A percentile compares a stretch with the other conserved stretches of the same genome.
Conservation (phyloP, 192 early-diverging fungal genomes). For the Ramicandelaber brevisporus region DNA sequence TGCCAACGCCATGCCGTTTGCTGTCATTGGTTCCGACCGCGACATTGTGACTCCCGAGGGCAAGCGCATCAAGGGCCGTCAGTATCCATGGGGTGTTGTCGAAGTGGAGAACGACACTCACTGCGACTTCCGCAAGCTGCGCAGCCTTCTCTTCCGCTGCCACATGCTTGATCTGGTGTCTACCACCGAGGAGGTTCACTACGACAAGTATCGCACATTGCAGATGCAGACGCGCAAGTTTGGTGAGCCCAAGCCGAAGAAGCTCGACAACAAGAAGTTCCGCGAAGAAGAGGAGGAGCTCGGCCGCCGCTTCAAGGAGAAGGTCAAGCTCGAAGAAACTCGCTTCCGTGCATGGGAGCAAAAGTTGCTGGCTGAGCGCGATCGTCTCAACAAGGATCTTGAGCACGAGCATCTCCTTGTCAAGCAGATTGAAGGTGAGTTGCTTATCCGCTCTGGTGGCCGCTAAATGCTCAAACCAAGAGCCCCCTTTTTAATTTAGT, state of each 20-base stretch:
- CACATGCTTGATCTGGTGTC: conserved; percentile 93
- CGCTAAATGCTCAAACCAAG: too few species aligned
- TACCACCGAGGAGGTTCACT: conserved; percentile 85
- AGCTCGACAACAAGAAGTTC: conserved; percentile 76
- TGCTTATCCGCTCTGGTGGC: too few species aligned
- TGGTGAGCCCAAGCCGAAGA: conserved; percentile 58
- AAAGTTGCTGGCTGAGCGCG: conserved; percentile 77
- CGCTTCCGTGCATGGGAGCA: conserved; percentile 98
- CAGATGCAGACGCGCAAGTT: conserved; percentile 80
- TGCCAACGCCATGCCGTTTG: conserved; percentile 80
- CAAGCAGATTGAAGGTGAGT: conserved; percentile 78
- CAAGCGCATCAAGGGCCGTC: conserved; percentile 74
- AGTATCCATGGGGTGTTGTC: conserved; percentile 96
- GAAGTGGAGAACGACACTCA: conserved; percentile 98
- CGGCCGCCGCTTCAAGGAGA: conserved; percentile 90
- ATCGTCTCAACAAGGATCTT: conserved; percentile 95
- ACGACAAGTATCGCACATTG: conserved; percentile 69
- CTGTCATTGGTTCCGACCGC: conserved; percentile 74
- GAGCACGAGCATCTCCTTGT: conserved; percentile 84
- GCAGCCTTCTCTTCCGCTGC: conserved; percentile 84
- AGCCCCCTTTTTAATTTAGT: too few species aligned
- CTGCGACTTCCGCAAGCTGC: conserved; percentile 94
- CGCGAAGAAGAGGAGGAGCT: conserved; percentile 94
- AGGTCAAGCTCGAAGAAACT: conserved; percentile 90
- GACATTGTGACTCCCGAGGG: conserved; percentile 68